Evolutionary conservation across 164 flowering plant species (phyloP), one percentile per base, ranked within the genome.

Genomic region (Berberis thunbergii): DNA sequence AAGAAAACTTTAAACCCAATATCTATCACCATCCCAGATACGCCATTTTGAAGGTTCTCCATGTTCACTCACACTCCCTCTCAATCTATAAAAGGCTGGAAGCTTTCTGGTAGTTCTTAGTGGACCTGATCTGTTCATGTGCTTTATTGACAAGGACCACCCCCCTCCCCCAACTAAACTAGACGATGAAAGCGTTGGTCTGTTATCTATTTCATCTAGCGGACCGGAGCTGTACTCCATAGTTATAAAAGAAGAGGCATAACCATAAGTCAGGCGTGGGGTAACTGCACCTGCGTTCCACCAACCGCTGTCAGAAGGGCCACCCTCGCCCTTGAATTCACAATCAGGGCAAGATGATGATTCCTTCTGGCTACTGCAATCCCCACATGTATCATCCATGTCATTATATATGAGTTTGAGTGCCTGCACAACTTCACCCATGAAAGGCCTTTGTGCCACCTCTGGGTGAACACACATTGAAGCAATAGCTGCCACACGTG

Each of bases 371-470:
- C 93, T 88, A 69, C 72, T 77, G 46, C 72, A 78, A 70, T 88
- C 91, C 10, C 70, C 90, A 59, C 87, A 72, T 9, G 84, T 78
- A 67, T 81, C 98, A 40, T 88, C 96, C 1, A 74, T 64, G 61
- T 90, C 96, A 38, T 86, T 90, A 75, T 82, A 93, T 55, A 93
- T 83, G 55, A 93, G 87, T 72, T 93, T 90, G 45, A 93, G 78
- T 2, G 98, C 98, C 71, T 93, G 98, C 69, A 90, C 98, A 7
- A 93, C 98, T 82, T 93, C 98, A 43, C 98, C 98, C 98, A 93
- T 93, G 69, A 90, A 93, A 48, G 98, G 98, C 57, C 98, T 70
- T 62, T 86, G 91, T 39, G 96, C 77, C 54, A 93, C 98, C 79
- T 93, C 98, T 2, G 88, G 84, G 70, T 93, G 98, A 48, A 90